Base-by-base conservation (phyloP, 2,329 filamentous ascomycete genomes). In the Verticillium nubilum region DNA sequence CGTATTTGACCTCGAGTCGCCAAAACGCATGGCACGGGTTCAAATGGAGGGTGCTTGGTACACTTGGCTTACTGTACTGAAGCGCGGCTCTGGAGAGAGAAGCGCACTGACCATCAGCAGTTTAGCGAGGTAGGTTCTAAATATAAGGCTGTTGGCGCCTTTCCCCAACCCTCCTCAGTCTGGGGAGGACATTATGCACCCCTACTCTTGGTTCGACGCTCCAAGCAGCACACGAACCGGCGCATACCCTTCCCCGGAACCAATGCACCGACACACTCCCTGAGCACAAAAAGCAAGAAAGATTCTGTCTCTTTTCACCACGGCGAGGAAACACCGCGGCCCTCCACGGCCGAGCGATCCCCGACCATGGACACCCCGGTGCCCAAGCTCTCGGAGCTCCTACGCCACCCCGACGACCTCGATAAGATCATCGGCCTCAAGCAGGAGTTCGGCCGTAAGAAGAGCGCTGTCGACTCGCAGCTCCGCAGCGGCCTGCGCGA, bases 401-500 rank as follows among this genome's bases (percentile, higher is more conserved):
- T 99, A 66, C 91, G 92, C 69, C 92, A 97, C 71, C 92, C 95
- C 3, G 95, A 99, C 72, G 95, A 99, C 76, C 87, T 99, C 66
- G 95, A 99, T 79, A 98, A 97, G 81, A 94, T 99, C 69, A 81
- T 88, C 57, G 87, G 87, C 54, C 83, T 99, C 71, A 97, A 96
- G 78, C 85, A 90, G 66, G 95, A 99, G 74, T 97, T 98, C 77
- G 86, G 86, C 66, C 91, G 95, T 70, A 98, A 97, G 79, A 99
- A 99, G 78, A 85, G 86, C 29, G 91, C 90, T 59, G 86, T 99
- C 62, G 95, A 99, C 77, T 87, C 88, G 57, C 92, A 97, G 78
- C 87, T 99, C 59, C 91, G 93, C 65, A 87, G 87, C 73, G 93
- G 92, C 37, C 83, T 98, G 65, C 88, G 91, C 67, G 92, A 97